Percentiles rank a stretch among this genome's conserved stretches.
phyloP scores from a whole-genome alignment of 495 filamentous ascomycete genomes.

The Aspergillus funiculosus region DNA sequence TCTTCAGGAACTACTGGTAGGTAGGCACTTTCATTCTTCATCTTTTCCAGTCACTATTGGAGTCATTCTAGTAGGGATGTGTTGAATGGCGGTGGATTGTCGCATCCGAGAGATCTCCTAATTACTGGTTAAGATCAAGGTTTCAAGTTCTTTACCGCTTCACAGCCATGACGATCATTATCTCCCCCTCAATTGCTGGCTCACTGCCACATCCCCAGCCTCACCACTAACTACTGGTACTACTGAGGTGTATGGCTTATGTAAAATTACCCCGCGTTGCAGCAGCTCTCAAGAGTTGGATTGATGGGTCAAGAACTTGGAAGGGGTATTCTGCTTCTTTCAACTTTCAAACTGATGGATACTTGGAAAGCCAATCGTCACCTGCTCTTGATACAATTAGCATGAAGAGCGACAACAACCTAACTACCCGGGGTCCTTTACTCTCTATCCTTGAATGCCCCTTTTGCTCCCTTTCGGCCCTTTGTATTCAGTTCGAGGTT shows the following conservation, averaged over 20 bases:
- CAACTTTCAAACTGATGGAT: background rate
- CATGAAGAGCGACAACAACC: slow-evolving; percentile 1
- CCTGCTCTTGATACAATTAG: too few relatives aligned
- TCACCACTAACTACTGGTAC: slow-evolving; percentile 8
- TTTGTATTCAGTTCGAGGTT: too few relatives aligned
- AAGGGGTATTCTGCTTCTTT: too few relatives aligned
- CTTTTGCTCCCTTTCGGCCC: background rate
- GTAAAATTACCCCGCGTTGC: slow-evolving; percentile 17
- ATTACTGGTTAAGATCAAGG: slow-evolving; percentile 17
- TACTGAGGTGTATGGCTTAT: too few relatives aligned
- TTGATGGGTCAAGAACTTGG: too few relatives aligned
- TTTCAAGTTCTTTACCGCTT: slow-evolving; percentile 20
- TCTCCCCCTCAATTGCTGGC: slow-evolving; percentile 16
- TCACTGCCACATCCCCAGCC: slow-evolving; percentile 22
- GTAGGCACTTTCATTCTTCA: too few relatives aligned
- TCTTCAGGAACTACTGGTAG: too few relatives aligned
- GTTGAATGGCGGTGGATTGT: background rate
- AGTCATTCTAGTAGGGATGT: background rate
- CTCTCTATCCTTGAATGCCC: background rate
- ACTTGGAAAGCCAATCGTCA: slow-evolving; percentile 1
- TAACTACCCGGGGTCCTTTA: too few relatives aligned
- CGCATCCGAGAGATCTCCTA: slow-evolving; percentile 13
- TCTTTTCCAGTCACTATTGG: too few relatives aligned
- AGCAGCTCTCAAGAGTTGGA: too few relatives aligned
- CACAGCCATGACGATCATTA: slow-evolving; percentile 8